A percentile compares a stretch with the other conserved stretches of the same genome.
Conservation (phyloP, 768 basidiomycete genomes). For the Exsudoporus frostii region DNA sequence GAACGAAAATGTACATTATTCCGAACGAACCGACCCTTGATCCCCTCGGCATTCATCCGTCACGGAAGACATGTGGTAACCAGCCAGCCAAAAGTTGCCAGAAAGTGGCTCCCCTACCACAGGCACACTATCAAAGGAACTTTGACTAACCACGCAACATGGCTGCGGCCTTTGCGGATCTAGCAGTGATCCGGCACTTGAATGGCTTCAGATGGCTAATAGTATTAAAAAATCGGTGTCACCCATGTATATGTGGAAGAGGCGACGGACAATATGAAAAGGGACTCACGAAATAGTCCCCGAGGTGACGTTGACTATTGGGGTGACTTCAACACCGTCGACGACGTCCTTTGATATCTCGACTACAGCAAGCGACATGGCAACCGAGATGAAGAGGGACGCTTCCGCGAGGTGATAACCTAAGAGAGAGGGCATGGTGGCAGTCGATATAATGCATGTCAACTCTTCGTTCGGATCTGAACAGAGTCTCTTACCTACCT, state of each 20-base stretch:
- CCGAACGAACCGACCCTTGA: no score
- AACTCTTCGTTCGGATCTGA: background rate
- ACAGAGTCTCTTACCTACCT: slow-evolving; percentile 6
- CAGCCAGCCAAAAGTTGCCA: no score
- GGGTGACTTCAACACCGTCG: slow-evolving; percentile 40
- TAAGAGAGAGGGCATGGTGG: background rate
- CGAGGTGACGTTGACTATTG: slow-evolving; percentile 40
- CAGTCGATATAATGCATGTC: background rate
- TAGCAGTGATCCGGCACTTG: slow-evolving; percentile 52
- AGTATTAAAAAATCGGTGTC: background rate
- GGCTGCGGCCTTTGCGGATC: slow-evolving; percentile 41
- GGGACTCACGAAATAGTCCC: slow-evolving; percentile 44
- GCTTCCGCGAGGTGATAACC: no score
- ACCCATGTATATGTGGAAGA: background rate
- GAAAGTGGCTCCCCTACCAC: no score
- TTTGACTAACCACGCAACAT: background rate
- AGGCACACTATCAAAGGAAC: no score
- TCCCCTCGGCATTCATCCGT: no score
- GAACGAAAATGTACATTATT: no score
- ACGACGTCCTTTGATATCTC: slow-evolving; percentile 40
- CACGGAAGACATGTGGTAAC: no score
- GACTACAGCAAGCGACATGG: slow-evolving; percentile 44
- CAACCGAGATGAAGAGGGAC: slow-evolving; percentile 8
- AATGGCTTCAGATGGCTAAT: slow-evolving; percentile 53
- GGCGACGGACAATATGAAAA: no score